A percentile compares a stretch with the other conserved stretches of the same genome.
These are phyloP conservation scores for Cercospora sesami DNA, from an alignment of 2,329 filamentous ascomycete species.

Conservation along the genomic window DNA sequence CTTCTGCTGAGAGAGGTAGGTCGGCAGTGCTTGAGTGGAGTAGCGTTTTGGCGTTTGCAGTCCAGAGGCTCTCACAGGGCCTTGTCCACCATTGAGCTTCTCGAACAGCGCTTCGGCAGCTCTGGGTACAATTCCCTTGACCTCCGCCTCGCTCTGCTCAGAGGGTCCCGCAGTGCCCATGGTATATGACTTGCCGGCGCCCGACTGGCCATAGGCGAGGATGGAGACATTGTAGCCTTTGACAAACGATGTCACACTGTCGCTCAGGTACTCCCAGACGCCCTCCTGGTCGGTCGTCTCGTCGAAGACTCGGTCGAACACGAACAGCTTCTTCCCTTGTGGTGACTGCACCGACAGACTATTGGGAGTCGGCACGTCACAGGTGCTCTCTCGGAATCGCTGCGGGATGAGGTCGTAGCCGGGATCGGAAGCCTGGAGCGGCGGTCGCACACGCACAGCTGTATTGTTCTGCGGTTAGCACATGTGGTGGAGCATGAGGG, in stretches of 20 bases:
- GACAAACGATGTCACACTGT: conserved; percentile 85
- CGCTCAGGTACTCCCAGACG: conserved; percentile 88
- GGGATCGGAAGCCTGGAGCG: conserved; percentile 78
- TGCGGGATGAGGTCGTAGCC: conserved; percentile 94
- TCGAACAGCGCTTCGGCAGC: conserved; percentile 86
- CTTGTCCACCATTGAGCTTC: conserved; percentile 63
- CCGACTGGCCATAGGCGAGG: conserved; percentile 94
- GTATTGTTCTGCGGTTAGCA: conserved; percentile 24
- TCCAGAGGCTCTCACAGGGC: conserved; percentile 64
- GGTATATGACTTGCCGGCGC: conserved; percentile 95
- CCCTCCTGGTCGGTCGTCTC: conserved; percentile 82
- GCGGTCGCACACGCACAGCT: conserved; percentile 92
- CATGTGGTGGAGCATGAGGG: background rate
- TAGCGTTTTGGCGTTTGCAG: conserved; percentile 79
- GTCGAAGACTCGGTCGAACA: conserved; percentile 92
- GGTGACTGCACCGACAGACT: conserved; percentile 86
- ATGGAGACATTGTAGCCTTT: conserved; percentile 99
- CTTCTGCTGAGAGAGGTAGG: conserved; percentile 47
- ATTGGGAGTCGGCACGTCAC: conserved; percentile 82
- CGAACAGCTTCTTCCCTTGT: conserved; percentile 89
- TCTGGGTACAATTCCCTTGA: conserved; percentile 88
- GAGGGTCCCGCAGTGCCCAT: conserved; percentile 91
- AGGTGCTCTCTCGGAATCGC: conserved; percentile 89
- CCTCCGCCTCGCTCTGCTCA: conserved; percentile 51
- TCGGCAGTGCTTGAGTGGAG: conserved; percentile 59